These are phyloP conservation scores for Dipodascopsis uninucleata DNA, from an alignment of 805 yeast genomes.

Conservation along the genomic window DNA sequence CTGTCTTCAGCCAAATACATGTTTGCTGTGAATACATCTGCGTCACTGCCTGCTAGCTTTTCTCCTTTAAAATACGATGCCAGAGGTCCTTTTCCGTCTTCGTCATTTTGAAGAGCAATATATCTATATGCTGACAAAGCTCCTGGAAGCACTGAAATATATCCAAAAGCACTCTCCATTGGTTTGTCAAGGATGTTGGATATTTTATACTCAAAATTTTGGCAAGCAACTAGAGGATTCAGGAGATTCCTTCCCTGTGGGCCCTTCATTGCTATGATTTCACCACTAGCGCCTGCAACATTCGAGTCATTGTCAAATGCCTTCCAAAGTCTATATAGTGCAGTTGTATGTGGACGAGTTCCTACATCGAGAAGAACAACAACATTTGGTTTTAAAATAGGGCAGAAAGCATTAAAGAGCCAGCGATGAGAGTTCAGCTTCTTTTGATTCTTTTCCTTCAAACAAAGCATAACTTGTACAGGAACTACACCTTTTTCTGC, in stretches of 20 bases:
- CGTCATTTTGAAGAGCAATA: constrained; percentile 77
- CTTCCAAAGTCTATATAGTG: constrained; percentile 93
- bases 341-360: constrained; percentile 83
- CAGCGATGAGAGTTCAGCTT: constrained; percentile 97
- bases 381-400: constrained; percentile 85
- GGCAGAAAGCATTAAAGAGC: constrained; percentile 94
- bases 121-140: constrained; percentile 93
- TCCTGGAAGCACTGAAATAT: constrained; percentile 90
- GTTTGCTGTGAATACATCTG: constrained; percentile 89
- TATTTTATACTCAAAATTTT: constrained; percentile 93
- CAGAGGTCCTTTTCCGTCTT: constrained; percentile 89
- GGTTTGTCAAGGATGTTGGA: constrained; percentile 96
- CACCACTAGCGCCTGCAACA: constrained; percentile 99
- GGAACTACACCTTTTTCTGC: constrained; percentile 89
- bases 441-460: constrained; percentile 87
- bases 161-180: constrained; percentile 86
- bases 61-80: constrained; percentile 90
- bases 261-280: constrained; percentile 92
- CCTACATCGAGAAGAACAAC: constrained; percentile 93
- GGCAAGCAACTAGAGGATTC: constrained; percentile 93
- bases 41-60: constrained; percentile 38
- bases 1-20: constrained; percentile 98
- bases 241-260: constrained; percentile 73
- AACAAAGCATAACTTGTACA: constrained; percentile 86
- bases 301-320: constrained; percentile 94